Evolutionary conservation across 2,329 filamentous ascomycete genomes (phyloP), one percentile per base, ranked within the genome.

Genomic region (Pezicula neosporulosa): DNA sequence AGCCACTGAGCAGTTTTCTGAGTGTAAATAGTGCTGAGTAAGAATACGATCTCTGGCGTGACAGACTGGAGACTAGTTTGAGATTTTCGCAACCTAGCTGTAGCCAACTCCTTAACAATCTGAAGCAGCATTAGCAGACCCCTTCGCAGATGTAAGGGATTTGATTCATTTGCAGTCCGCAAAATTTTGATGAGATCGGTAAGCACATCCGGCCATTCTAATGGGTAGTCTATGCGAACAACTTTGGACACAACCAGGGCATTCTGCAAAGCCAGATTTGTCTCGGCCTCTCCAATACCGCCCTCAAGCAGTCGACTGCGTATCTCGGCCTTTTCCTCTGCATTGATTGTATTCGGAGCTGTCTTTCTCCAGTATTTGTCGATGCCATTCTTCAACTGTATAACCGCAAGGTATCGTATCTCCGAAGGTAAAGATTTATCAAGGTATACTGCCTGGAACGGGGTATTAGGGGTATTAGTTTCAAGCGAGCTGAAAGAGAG

Each of bases 381-480:
- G 69, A 97, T 92, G 50, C 92, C 94, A 68, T 97, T 97, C 68
- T 97, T 97, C 49, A 99, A 78, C 66, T 96, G 89, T 60, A 97
- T 96, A 52, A 97, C 83, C 49, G 93, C 89, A 10, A 97, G 84
- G 64, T 96, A 91, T 55, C 94, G 88, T 48, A 93, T 81, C 63
- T 95, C 86, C 52, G 82, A 72, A 1, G 90, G 88, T 1, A 95
- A 74, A 2, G 83, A 83, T 55, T 83, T 84, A 72, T 96, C 89
- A 56, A 96, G 79, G 67, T 92, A 97, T 35, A 90, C 81, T 60
- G 86, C 80, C 86, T 95, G 64, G 3, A 28, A 28, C n/a, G 10
- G 44, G 42, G n/a, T n/a, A n/a, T n/a, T n/a, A n/a, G n/a, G n/a
- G 48, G 7, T n/a, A 37, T 54, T 46, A 50, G 44, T 27, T 47